Evolutionary conservation across 2,329 filamentous ascomycete species (phyloP).

Genomic region (Paecilomyces niveus): DNA sequence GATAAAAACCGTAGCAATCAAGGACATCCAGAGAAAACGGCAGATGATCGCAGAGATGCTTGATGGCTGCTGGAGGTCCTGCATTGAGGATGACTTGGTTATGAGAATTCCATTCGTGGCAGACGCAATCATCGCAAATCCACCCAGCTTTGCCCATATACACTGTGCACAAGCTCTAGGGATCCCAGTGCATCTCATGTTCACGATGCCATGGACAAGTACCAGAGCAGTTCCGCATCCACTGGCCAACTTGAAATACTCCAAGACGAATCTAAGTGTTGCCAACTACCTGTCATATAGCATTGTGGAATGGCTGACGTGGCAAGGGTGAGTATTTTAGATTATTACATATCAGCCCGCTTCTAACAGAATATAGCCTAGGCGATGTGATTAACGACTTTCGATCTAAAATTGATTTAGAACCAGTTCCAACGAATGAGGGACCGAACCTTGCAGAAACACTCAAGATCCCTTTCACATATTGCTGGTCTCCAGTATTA

Average conservation of each 20-base stretch:
- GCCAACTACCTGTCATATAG: conserved; percentile 42
- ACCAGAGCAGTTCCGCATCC: conserved; percentile 39
- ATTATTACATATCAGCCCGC: neutral
- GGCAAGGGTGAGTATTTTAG: conserved; percentile 20
- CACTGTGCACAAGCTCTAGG: conserved; percentile 28
- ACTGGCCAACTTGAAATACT: conserved; percentile 39
- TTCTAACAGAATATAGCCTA: conserved; percentile 17
- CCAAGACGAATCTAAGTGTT: conserved; percentile 21
- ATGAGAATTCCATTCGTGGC: conserved; percentile 22
- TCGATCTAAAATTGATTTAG: conserved; percentile 31
- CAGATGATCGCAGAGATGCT: conserved; percentile 63
- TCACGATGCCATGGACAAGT: conserved; percentile 44
- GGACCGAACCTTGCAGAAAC: conserved; percentile 23
- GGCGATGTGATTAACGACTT: conserved; percentile 43
- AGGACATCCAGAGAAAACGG: neutral
- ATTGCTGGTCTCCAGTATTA: conserved; percentile 39
- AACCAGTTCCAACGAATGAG: conserved; percentile 18
- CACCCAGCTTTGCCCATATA: conserved; percentile 30
- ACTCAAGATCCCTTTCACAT: conserved; percentile 37
- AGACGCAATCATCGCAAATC: conserved; percentile 32
- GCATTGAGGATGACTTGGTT: conserved; percentile 61
- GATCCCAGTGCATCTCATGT: conserved; percentile 31
- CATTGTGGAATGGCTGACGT: conserved; percentile 44
- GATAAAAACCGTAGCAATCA: neutral
- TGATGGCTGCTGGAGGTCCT: conserved; percentile 71